phyloP scores from a whole-genome alignment of 1,284 basidiomycete species.

The Ceratobasidium sp. region DNA sequence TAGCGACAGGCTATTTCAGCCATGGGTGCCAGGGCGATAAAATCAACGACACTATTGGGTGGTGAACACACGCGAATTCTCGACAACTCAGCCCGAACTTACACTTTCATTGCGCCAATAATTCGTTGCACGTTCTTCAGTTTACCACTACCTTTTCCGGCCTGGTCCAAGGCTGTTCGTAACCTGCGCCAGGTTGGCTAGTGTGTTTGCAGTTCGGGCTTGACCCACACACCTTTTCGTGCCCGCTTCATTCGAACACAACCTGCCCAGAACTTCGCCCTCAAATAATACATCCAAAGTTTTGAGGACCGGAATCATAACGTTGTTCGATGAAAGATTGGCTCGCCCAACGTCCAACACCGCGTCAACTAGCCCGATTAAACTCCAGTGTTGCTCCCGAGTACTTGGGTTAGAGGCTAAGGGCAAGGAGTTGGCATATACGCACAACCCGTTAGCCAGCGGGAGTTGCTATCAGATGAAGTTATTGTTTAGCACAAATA shows the following conservation, averaged over 20 bases:
- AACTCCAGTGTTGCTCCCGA: conserved; percentile 59
- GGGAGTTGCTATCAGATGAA: conserved; percentile 71
- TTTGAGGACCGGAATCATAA: conserved; percentile 84
- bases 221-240: conserved; percentile 63
- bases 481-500: conserved; percentile 44
- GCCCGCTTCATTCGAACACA: conserved; percentile 65
- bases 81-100: conserved; percentile 52
- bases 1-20: conserved; percentile 64
- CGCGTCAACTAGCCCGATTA: conserved; percentile 68
- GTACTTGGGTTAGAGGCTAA: conserved; percentile 54
- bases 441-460: conserved; percentile 73
- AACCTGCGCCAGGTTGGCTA: conserved; percentile 56
- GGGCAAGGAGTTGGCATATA: conserved; percentile 71
- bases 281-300: conserved; percentile 80
- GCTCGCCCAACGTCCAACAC: conserved; percentile 68
- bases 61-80: conserved; percentile 48
- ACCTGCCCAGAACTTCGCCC: conserved; percentile 67
- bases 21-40: conserved; percentile 69
- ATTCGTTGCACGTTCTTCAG: conserved; percentile 87
- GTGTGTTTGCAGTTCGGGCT: conserved; percentile 49
- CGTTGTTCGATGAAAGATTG: conserved; percentile 73
- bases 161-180: conserved; percentile 65
- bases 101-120: conserved; percentile 86
- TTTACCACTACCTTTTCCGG: conserved; percentile 71
- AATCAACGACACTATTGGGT: conserved; percentile 69